Conservation (phyloP, 1,284 basidiomycete genomes). For the Clitocybe nebularis region DNA sequence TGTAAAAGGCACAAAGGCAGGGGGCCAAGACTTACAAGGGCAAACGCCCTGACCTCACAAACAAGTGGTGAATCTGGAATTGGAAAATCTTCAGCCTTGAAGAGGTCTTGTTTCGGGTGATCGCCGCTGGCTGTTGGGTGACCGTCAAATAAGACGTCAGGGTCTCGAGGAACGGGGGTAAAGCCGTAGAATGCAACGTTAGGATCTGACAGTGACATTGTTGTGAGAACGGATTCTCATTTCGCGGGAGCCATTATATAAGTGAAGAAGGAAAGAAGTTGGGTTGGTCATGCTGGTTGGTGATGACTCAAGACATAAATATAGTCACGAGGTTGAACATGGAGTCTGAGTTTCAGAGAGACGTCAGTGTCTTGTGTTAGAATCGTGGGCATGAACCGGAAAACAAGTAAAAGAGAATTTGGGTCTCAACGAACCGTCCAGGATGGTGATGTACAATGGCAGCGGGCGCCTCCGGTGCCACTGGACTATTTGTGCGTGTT, state of each 20-base stretch:
- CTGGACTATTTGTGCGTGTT: conserved; percentile 19
- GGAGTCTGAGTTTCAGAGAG: neutral
- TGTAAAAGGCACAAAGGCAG: neutral
- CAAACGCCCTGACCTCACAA: conserved; percentile 38
- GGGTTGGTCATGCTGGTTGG: too few relatives aligned
- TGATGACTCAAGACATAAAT: too few relatives aligned
- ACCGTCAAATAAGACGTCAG: conserved; percentile 44
- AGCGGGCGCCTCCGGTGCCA: conserved; percentile 14
- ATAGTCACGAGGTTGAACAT: conserved; percentile 24
- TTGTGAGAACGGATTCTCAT: too few relatives aligned
- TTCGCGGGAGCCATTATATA: too few relatives aligned
- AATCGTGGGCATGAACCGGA: too few relatives aligned
- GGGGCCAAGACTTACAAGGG: conserved; percentile 25
- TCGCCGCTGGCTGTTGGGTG: conserved; percentile 44
- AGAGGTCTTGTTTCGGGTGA: conserved; percentile 43
- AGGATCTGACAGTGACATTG: too few relatives aligned
- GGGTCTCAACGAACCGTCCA: too few relatives aligned
- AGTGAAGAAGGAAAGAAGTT: too few relatives aligned
- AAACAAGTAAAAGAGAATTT: too few relatives aligned
- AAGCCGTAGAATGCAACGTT: conserved; percentile 52
- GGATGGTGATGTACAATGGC: too few relatives aligned
- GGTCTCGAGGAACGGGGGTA: conserved; percentile 45
- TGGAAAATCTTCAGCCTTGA: conserved; percentile 38
- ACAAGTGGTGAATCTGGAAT: conserved; percentile 42
- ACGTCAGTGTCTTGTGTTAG: too few relatives aligned